Evolutionary conservation across 805 yeast species (phyloP), one percentile per base, ranked within the genome.

Genomic region (Babjeviella inositovora): DNA sequence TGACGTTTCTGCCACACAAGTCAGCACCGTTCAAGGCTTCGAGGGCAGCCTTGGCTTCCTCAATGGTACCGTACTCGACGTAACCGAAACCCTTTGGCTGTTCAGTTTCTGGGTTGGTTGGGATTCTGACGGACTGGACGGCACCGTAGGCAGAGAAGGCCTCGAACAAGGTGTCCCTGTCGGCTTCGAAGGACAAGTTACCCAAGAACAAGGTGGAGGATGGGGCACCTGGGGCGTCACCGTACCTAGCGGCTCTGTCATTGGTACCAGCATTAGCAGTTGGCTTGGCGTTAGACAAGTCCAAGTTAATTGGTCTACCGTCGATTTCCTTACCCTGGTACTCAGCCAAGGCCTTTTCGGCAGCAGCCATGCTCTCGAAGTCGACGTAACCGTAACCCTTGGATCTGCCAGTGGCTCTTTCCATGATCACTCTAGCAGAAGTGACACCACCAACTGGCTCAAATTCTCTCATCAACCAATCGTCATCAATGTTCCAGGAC

Each of bases 51-150:
- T 74, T 68, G 38, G 98, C 96, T 50, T 81, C 93, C 21, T 85
- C 97, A 34, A 79, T 61, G 28, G 75, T 63, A 21, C 77, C 61
- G 47, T 68, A 87, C 60, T 90, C 97, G 28, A 87, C 95, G 56
- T 90, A 90, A 37, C 97, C 98, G 59, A 90, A 90, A 38, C 98
- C 98, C 70, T 90, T 90, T 53, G 93, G 93, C 61, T 87, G 95
- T 53, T 84, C 93, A 35, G 97, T 85, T 53, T 87, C 97, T 45
- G 95, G 96, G 60, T 90, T 92, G 20, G 97, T 87, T 53, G 98
- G 98, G 37, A 90, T 62, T 63, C 98, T 76, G 39, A 84, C 85
- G 32, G 93, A 80, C 26, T 82, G 56, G 31, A 90, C 81, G 32
- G 66, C 63, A 48, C 95, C 97, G 51, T 66, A 64, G 44, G 66